Percentiles rank a stretch among this genome's conserved stretches.
These are phyloP conservation scores for Phytophthora hybrid DNA, from an alignment of 352 stramenopile genomes.

Conservation along the genomic window DNA sequence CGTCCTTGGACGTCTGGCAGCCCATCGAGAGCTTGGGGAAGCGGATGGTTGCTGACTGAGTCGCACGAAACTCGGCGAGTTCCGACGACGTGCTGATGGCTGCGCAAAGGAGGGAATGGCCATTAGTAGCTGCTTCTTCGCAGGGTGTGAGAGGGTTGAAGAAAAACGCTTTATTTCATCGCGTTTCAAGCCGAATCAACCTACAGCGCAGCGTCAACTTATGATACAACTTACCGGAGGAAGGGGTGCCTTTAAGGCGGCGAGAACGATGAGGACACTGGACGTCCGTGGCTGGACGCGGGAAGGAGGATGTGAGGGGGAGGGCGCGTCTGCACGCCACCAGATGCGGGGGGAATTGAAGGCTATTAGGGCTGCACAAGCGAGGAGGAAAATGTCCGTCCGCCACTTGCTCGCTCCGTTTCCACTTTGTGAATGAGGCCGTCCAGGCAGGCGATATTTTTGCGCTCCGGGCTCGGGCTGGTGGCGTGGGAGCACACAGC, in stretches of 20 bases:
- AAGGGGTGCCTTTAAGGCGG: neutral
- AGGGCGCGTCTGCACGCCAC: neutral
- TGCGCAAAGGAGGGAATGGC: neutral
- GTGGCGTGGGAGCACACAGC: conserved; percentile 15
- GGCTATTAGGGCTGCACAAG: conserved; percentile 37
- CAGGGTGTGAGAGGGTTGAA: conserved; percentile 1
- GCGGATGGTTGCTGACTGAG: conserved; percentile 37
- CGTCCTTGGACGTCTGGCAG: conserved; percentile 71
- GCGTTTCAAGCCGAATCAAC: conserved; percentile 9
- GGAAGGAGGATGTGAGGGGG: conserved; percentile 22
- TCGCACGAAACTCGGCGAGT: conserved; percentile 35
- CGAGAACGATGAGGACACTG: neutral
- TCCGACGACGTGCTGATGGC: conserved; percentile 31
- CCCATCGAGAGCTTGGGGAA: conserved; percentile 57
- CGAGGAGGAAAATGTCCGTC: conserved; percentile 17
- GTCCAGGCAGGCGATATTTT: conserved; percentile 35
- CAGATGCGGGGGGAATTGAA: conserved; percentile 17
- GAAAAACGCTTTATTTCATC: neutral
- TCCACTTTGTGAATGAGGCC: conserved; percentile 41
- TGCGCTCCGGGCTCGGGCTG: conserved; percentile 19
- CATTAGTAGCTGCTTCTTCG: neutral
- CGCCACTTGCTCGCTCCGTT: conserved; percentile 31
- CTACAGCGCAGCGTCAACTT: too few species aligned
- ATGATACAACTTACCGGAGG: neutral
- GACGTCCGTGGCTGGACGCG: conserved; percentile 10